A percentile compares a stretch with the other conserved stretches of the same genome.
These are phyloP conservation scores for Oenanthe sinensis DNA, from an alignment of 129 eudicot genomes.

Conservation along the genomic window DNA sequence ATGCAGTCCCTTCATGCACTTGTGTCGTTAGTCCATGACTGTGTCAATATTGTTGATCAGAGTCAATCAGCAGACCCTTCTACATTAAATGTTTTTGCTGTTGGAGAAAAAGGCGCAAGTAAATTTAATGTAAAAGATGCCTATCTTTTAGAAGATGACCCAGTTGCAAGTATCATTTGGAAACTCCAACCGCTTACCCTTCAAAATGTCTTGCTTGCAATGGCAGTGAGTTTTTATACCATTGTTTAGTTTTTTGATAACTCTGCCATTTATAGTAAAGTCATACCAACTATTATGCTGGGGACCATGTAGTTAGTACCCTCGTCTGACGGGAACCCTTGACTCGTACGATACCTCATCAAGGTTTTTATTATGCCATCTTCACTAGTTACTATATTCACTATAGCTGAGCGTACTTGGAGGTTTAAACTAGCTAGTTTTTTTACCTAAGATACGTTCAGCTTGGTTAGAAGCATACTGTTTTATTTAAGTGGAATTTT, in stretches of 20 bases:
- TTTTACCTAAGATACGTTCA: neutral
- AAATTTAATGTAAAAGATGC: conserved; percentile 22
- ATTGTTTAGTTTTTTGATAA: conserved; percentile 7
- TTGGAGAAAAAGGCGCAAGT: conserved; percentile 29
- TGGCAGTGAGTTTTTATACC: conserved; percentile 64
- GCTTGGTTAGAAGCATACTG: neutral
- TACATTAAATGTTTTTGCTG: conserved; percentile 24
- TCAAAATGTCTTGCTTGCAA: conserved; percentile 56
- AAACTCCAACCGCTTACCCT: conserved; percentile 55
- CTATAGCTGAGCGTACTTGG: neutral
- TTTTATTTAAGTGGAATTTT: neutral
- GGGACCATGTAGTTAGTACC: neutral
- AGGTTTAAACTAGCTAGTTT: neutral
- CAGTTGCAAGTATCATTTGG: conserved; percentile 69
- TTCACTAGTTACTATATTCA: neutral
- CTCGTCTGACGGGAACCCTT: neutral
- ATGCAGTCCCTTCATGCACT: conserved; percentile 62
- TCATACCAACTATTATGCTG: neutral
- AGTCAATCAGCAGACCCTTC: conserved; percentile 27
- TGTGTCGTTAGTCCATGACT: conserved; percentile 73
- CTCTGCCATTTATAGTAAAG: neutral
- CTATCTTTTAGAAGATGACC: conserved; percentile 57
- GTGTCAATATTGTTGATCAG: conserved; percentile 37
- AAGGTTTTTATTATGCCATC: neutral
- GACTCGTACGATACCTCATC: neutral